These are phyloP conservation scores for Thelonectria olida DNA, from an alignment of 2,329 filamentous ascomycete species.

Conservation along the genomic window DNA sequence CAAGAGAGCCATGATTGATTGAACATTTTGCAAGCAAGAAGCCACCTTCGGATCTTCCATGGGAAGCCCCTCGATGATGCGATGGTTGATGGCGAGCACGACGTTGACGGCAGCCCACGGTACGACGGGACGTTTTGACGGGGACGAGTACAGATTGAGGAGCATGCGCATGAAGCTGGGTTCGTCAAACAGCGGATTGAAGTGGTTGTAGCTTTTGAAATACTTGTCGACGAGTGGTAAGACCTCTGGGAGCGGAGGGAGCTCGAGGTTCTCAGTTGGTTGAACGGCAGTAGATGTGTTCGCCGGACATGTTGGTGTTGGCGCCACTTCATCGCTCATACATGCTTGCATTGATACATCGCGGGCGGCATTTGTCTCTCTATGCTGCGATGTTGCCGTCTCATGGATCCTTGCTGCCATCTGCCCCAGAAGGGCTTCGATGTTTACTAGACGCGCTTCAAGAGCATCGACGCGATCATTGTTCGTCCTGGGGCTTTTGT, in stretches of 20 bases:
- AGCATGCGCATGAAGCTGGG: slow-evolving; percentile 46
- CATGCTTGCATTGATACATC: not conserved
- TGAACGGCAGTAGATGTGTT: too few species aligned
- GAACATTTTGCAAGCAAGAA: slow-evolving; percentile 43
- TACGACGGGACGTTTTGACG: slow-evolving; percentile 26
- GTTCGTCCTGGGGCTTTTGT: slow-evolving; percentile 19
- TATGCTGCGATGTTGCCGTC: not conserved
- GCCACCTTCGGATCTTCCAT: slow-evolving; percentile 30
- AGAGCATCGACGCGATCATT: slow-evolving; percentile 24
- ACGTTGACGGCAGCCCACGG: slow-evolving; percentile 48
- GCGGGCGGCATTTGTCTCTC: too few species aligned
- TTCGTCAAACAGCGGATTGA: slow-evolving; percentile 47
- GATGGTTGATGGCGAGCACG: slow-evolving; percentile 45
- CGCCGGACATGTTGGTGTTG: not conserved
- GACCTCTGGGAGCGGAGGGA: slow-evolving; percentile 29
- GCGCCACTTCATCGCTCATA: not conserved
- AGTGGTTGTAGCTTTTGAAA: slow-evolving; percentile 28
- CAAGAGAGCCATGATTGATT: slow-evolving; percentile 44
- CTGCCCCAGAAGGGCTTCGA: slow-evolving; percentile 26
- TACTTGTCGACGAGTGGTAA: slow-evolving; percentile 32
- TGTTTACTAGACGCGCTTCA: slow-evolving; percentile 30
- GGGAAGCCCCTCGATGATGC: slow-evolving; percentile 29
- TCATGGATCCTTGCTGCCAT: not conserved
- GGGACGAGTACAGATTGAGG: slow-evolving; percentile 43
- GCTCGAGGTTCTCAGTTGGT: slow-evolving; percentile 22